Evolutionary conservation across 257 asterid genomes (phyloP).

Genomic region (Petunia axillaris): DNA sequence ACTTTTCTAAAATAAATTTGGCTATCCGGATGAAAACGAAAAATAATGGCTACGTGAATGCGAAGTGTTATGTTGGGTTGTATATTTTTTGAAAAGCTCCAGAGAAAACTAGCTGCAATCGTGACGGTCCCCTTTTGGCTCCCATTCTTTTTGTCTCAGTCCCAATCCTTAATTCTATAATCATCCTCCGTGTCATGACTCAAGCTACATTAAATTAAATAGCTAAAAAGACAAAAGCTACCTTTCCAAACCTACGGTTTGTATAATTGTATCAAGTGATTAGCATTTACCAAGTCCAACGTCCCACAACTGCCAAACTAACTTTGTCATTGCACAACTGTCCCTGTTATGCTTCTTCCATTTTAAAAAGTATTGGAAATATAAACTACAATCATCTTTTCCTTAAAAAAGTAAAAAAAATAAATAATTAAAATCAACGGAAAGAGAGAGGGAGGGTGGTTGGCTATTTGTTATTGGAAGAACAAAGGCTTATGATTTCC

Average conservation of each 20-base stretch:
- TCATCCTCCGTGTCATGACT: too few relatives aligned
- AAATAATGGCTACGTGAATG: too few relatives aligned
- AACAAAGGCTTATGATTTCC: background rate
- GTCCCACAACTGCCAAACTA: constrained; percentile 24
- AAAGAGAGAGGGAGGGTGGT: constrained; percentile 22
- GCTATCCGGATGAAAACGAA: too few relatives aligned
- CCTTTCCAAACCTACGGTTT: background rate
- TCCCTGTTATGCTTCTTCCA: background rate
- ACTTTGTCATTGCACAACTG: constrained; percentile 27
- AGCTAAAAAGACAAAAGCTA: background rate
- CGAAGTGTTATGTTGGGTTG: too few relatives aligned
- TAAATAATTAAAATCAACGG: background rate
- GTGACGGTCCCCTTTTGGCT: too few relatives aligned
- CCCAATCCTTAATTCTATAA: too few relatives aligned
- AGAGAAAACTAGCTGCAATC: too few relatives aligned
- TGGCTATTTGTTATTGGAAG: constrained; percentile 16
- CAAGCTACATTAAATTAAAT: background rate
- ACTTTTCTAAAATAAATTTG: too few relatives aligned
- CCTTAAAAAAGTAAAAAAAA: background rate
- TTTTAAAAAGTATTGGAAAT: background rate
- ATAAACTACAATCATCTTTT: background rate
- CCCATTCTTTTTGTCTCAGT: too few relatives aligned
- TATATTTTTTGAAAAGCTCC: too few relatives aligned
- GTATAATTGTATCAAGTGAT: constrained; percentile 5
- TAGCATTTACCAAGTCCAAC: constrained; percentile 20